Conservation (phyloP, 2,329 filamentous ascomycete genomes). For the Reticulascus tulasneorum region DNA sequence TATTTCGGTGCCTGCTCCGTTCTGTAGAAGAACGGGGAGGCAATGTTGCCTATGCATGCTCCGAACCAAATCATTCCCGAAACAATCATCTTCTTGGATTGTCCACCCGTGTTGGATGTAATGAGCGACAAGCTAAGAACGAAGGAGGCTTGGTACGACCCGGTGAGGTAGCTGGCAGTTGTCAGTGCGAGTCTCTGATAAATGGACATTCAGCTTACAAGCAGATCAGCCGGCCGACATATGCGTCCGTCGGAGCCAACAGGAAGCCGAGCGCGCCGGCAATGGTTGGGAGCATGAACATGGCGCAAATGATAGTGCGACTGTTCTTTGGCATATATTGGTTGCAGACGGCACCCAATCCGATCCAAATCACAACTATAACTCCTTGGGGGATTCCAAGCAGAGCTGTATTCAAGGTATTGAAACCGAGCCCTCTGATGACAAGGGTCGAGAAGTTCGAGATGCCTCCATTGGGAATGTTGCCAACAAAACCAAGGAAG, state of each 20-base stretch:
- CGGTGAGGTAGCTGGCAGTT: conserved; percentile 24
- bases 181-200: no score
- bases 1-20: conserved; percentile 43
- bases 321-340: conserved; percentile 37
- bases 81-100: conserved; percentile 63
- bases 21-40: conserved; percentile 60
- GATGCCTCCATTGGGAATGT: conserved; percentile 55
- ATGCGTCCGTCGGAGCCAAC: conserved; percentile 45
- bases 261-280: conserved; percentile 55
- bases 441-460: conserved; percentile 59
- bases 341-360: conserved; percentile 34
- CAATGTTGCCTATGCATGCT: conserved; percentile 58
- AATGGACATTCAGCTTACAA: conserved; percentile 29
- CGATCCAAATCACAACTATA: conserved; percentile 35
- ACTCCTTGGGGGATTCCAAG: conserved; percentile 34
- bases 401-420: conserved; percentile 30
- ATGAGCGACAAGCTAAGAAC: conserved; percentile 39
- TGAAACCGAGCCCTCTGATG: conserved; percentile 54
- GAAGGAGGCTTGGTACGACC: conserved; percentile 36
- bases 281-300: conserved; percentile 57
- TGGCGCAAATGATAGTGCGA: conserved; percentile 48
- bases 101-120: conserved; percentile 48
- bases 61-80: conserved; percentile 58
- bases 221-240: conserved; percentile 52
- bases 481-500: conserved; percentile 47